phyloP scores from a whole-genome alignment of 345 rosid species.

The Aethionema arabicum region DNA sequence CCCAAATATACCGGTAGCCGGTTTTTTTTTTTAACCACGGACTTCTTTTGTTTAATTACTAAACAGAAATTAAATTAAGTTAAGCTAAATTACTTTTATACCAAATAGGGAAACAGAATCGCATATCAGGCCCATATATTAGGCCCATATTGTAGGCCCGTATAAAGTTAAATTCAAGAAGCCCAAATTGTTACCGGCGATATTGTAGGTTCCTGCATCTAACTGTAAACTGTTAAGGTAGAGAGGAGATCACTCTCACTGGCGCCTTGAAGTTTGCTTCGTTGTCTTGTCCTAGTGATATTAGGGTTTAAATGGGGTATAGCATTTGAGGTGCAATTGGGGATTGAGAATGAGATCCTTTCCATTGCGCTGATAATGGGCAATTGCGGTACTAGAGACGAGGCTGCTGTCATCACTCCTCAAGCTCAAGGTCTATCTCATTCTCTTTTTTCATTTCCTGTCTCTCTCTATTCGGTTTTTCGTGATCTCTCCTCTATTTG shows the following conservation, averaged over 20 bases:
- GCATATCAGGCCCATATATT: no score
- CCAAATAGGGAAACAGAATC: not conserved
- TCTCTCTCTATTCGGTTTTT: conserved; percentile 16
- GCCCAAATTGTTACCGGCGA: no score
- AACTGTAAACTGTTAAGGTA: conserved; percentile 10
- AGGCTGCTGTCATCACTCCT: conserved; percentile 66
- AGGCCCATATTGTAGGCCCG: not conserved
- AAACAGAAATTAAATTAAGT: no score
- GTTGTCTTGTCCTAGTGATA: conserved; percentile 23
- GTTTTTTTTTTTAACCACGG: no score
- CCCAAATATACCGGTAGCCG: no score
- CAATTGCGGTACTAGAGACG: conserved; percentile 96
- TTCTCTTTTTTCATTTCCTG: not conserved
- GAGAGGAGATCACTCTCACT: conserved; percentile 18
- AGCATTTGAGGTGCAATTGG: conserved; percentile 1
- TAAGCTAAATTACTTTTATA: no score
- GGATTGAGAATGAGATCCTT: conserved; percentile 31
- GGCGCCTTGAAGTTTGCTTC: conserved; percentile 17
- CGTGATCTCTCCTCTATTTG: conserved; percentile 23
- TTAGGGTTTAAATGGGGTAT: conserved; percentile 25
- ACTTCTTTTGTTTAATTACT: no score
- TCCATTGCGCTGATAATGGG: conserved; percentile 56
- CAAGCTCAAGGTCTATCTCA: conserved; percentile 66
- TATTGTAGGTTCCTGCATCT: not conserved
- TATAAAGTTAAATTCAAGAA: not conserved